phyloP scores from a whole-genome alignment of 805 yeast species.

The Schwanniomyces pseudopolymorphus region DNA sequence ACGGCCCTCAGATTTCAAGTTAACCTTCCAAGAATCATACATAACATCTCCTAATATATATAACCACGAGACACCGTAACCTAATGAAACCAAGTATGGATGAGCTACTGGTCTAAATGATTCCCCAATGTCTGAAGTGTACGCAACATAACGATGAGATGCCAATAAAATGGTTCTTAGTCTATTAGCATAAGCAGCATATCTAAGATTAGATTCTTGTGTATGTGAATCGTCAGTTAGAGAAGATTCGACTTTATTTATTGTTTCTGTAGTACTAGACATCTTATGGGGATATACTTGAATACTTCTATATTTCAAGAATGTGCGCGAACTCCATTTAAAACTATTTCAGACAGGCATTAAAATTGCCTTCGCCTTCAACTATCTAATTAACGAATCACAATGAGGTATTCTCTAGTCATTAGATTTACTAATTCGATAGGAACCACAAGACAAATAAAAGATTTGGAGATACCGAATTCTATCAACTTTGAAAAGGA shows the following conservation, averaged over 20 bases:
- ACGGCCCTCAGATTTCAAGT: slow-evolving; percentile 62
- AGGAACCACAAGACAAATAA: slow-evolving; percentile 15
- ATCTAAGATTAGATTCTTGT: slow-evolving; percentile 46
- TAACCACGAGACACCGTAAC: slow-evolving; percentile 76
- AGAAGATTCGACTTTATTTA: slow-evolving; percentile 2
- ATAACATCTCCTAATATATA: slow-evolving; percentile 75
- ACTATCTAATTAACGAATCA: not conserved
- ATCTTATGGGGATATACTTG: not conserved
- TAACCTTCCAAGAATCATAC: slow-evolving; percentile 71
- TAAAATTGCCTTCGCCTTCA: not conserved
- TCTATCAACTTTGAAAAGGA: slow-evolving; percentile 26
- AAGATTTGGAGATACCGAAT: slow-evolving; percentile 30
- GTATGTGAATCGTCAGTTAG: slow-evolving; percentile 7
- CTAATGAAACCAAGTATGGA: slow-evolving; percentile 59
- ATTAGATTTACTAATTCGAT: slow-evolving; percentile 31
- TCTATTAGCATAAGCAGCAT: slow-evolving; percentile 81
- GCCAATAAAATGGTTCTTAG: slow-evolving; percentile 68
- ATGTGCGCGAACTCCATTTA: not conserved
- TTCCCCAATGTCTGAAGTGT: slow-evolving; percentile 85
- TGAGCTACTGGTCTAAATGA: slow-evolving; percentile 81
- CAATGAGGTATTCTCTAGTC: slow-evolving; percentile 24
- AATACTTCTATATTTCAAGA: not conserved
- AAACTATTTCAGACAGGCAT: slow-evolving; percentile 1
- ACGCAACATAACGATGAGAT: slow-evolving; percentile 80
- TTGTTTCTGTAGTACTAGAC: not conserved